Conservation (phyloP, 2,329 filamentous ascomycete species). For the Oidium heveae region DNA sequence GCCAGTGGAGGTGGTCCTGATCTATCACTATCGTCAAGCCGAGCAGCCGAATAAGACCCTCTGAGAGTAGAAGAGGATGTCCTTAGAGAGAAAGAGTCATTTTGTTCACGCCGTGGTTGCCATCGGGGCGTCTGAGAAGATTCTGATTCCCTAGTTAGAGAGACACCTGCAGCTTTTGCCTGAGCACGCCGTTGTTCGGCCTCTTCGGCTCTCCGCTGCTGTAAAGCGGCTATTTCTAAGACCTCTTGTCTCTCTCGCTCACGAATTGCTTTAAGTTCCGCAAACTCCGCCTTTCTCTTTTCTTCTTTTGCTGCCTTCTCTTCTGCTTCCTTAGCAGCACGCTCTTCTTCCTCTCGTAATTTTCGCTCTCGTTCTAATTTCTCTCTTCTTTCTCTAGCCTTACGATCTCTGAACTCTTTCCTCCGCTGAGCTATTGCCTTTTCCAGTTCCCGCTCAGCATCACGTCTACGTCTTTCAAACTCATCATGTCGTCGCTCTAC, state of each 20-base stretch:
- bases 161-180: constrained; percentile 22
- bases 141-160: constrained; percentile 19
- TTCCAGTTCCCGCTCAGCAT: constrained; percentile 80
- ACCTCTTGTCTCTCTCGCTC: constrained; percentile 43
- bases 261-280: constrained; percentile 38
- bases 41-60: not conserved
- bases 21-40: constrained; percentile 8
- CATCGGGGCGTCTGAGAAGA: constrained; percentile 35
- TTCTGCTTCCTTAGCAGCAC: constrained; percentile 55
- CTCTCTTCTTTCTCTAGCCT: constrained; percentile 61
- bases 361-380: constrained; percentile 61
- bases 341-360: constrained; percentile 66
- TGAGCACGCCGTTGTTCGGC: constrained; percentile 51
- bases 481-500: constrained; percentile 76
- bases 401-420: constrained; percentile 67
- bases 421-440: constrained; percentile 69
- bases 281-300: constrained; percentile 46
- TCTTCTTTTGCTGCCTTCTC: constrained; percentile 61
- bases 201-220: constrained; percentile 69
- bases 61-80: constrained; percentile 7
- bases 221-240: constrained; percentile 36
- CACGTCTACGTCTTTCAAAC: constrained; percentile 81
- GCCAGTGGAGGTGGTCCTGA: constrained; percentile 26
- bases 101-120: constrained; percentile 44
- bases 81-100: constrained; percentile 10